Conservation (phyloP, 805 yeast species). For the Starmerella potacharoeniae region DNA sequence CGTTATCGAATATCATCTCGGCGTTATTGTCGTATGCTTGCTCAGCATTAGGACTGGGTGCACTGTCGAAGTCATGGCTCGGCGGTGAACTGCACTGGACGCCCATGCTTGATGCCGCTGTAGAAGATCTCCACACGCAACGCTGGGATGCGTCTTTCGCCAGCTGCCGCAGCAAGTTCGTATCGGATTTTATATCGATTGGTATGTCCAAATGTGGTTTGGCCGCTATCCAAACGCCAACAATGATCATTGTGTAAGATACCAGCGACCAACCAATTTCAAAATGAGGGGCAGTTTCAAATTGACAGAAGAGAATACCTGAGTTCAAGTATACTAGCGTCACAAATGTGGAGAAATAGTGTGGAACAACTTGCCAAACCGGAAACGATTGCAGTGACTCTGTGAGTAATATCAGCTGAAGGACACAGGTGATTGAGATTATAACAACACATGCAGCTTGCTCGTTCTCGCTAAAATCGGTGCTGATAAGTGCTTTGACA, state of each 20-base stretch:
- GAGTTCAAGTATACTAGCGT: slow-evolving; percentile 36
- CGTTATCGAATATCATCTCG: background rate
- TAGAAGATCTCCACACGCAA: background rate
- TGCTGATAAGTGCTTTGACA: slow-evolving; percentile 33
- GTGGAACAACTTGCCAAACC: slow-evolving; percentile 40
- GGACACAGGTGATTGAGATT: slow-evolving; percentile 32
- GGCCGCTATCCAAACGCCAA: slow-evolving; percentile 33
- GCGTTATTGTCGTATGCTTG: background rate
- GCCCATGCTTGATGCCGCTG: background rate
- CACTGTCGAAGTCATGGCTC: background rate
- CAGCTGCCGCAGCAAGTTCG: slow-evolving; percentile 4
- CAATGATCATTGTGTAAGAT: slow-evolving; percentile 33
- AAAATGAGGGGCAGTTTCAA: slow-evolving; percentile 24
- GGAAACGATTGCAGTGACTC: slow-evolving; percentile 33
- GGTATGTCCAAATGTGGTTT: slow-evolving; percentile 20
- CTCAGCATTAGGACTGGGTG: background rate
- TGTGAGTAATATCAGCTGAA: slow-evolving; percentile 34
- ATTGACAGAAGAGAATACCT: slow-evolving; percentile 34
- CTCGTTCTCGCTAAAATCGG: slow-evolving; percentile 20
- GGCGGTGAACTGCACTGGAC: background rate
- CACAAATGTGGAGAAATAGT: slow-evolving; percentile 40
- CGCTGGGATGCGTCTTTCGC: background rate
- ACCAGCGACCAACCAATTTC: slow-evolving; percentile 25
- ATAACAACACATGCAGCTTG: background rate
- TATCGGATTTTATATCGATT: background rate